A percentile compares a stretch with the other conserved stretches of the same genome.
These are phyloP conservation scores for Geranomyces variabilis DNA, from an alignment of 192 early-diverging fungal species.

Conservation along the genomic window DNA sequence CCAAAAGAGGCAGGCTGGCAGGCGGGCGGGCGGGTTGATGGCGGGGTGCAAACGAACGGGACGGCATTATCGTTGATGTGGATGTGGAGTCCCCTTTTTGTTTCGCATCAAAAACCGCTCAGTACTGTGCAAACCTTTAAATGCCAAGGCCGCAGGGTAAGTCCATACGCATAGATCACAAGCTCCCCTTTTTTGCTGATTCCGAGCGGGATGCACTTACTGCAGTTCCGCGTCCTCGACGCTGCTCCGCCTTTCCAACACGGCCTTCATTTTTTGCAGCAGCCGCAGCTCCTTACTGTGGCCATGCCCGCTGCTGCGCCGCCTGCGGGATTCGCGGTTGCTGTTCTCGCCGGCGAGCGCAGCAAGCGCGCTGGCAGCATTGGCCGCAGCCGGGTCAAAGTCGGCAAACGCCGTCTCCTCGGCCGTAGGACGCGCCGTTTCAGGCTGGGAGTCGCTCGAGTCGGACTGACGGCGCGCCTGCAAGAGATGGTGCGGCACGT, in stretches of 20 bases:
- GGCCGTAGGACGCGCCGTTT: neutral
- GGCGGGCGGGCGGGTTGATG: too few species aligned
- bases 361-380: neutral
- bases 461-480: neutral
- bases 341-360: neutral
- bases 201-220: too few species aligned
- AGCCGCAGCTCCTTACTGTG: constrained; percentile 21
- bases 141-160: too few species aligned
- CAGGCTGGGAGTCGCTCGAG: neutral
- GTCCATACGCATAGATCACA: too few species aligned
- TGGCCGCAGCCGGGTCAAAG: neutral
- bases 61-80: too few species aligned
- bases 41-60: too few species aligned
- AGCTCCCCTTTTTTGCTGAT: too few species aligned
- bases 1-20: too few species aligned
- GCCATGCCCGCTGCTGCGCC: neutral
- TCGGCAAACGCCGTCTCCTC: constrained; percentile 3
- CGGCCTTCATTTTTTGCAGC: constrained; percentile 23
- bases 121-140: too few species aligned
- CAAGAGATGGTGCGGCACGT: constrained; percentile 4
- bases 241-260: constrained; percentile 11
- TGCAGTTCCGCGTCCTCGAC: neutral
- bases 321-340: too few species aligned
- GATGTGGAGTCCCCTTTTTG: too few species aligned
- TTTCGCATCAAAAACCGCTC: too few species aligned